phyloP scores from a whole-genome alignment of 176 grass and related monocot genomes.

The Coix lacrymajobi region DNA sequence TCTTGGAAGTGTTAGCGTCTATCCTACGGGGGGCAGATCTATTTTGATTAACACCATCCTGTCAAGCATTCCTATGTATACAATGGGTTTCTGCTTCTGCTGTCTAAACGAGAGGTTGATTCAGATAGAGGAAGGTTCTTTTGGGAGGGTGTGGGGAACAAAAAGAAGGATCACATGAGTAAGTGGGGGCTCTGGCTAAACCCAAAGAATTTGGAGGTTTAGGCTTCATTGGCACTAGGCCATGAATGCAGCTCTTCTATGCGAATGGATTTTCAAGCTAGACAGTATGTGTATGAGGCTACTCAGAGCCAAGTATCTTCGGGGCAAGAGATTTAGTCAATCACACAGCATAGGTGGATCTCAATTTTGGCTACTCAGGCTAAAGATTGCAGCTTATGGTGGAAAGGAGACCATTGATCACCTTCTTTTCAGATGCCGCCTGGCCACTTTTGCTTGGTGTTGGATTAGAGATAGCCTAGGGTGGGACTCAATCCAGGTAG shows the following conservation, averaged over 20 bases:
- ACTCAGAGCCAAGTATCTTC: neutral
- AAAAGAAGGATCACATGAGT: neutral
- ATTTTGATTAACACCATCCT: neutral
- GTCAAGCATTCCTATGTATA: neutral
- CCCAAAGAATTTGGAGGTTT: neutral
- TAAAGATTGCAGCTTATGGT: neutral
- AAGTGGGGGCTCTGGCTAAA: neutral
- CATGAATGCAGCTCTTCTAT: neutral
- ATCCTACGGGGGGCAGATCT: neutral
- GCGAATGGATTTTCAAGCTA: neutral
- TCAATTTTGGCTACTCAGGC: neutral
- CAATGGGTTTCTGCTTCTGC: neutral
- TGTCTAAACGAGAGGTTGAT: neutral
- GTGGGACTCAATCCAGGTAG: neutral
- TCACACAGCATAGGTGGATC: neutral
- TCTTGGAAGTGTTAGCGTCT: neutral
- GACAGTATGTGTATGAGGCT: neutral
- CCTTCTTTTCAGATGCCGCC: no score
- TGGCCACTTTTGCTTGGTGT: neutral
- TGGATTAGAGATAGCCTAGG: neutral
- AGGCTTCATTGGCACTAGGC: neutral
- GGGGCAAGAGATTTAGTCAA: neutral
- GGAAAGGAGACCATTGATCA: neutral
- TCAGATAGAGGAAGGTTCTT: neutral
- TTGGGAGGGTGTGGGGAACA: neutral